Conservation (phyloP, 2,329 filamentous ascomycete genomes). For the Alternaria angustiovoidea region DNA sequence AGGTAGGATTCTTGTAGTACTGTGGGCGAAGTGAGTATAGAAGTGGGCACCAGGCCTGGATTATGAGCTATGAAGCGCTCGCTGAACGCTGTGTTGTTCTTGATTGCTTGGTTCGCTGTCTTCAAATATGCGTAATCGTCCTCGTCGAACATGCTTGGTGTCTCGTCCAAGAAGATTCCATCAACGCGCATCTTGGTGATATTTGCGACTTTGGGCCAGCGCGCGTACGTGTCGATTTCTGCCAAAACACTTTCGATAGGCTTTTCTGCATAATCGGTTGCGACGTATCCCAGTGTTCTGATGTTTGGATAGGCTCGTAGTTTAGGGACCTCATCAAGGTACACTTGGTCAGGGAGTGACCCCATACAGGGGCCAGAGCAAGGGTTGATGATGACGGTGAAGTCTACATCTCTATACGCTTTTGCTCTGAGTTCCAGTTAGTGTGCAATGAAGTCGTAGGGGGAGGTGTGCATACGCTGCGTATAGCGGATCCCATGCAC, state of each 20-base stretch:
- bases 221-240: constrained; percentile 59
- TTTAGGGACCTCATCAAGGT: constrained; percentile 52
- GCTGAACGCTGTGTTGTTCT: constrained; percentile 29
- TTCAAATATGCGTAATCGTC: constrained; percentile 36
- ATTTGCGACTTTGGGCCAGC: constrained; percentile 53
- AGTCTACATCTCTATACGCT: constrained; percentile 54
- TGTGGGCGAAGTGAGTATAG: constrained; percentile 25
- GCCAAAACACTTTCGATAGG: constrained; percentile 33
- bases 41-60: constrained; percentile 32
- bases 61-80: constrained; percentile 43
- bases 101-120: constrained; percentile 27
- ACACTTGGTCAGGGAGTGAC: constrained; percentile 37
- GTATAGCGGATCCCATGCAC: constrained; percentile 60
- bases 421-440: constrained; percentile 28
- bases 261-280: constrained; percentile 58
- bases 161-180: constrained; percentile 64
- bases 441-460: no score
- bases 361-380: constrained; percentile 49
- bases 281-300: constrained; percentile 61
- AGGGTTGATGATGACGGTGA: constrained; percentile 63
- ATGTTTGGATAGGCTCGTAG: constrained; percentile 57
- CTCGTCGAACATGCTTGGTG: constrained; percentile 45
- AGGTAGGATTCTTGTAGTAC: constrained; percentile 36
- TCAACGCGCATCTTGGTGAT: constrained; percentile 54
- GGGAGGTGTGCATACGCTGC: constrained; percentile 49